Conservation (phyloP, 2,329 filamentous ascomycete genomes). For the Ophiocordyceps camponoti-rufipedis region DNA sequence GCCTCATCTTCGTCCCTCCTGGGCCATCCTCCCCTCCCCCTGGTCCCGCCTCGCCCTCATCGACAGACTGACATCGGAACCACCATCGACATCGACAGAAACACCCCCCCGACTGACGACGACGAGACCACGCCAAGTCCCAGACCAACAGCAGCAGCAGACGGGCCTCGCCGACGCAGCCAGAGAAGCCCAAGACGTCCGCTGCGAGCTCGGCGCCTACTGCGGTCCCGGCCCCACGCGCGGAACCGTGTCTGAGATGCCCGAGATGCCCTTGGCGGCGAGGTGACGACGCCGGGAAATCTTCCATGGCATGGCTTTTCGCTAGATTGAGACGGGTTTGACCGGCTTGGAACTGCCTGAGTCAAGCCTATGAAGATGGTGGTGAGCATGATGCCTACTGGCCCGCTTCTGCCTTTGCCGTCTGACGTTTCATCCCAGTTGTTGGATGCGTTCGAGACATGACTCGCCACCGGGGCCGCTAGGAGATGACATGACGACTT, state of each 20-base stretch:
- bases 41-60: background rate
- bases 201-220: constrained; percentile 34
- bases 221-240: constrained; percentile 12
- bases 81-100: constrained; percentile 1
- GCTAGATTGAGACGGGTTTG: no score
- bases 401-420: no score
- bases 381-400: background rate
- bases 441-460: no score
- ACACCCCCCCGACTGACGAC: background rate
- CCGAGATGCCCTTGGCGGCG: background rate
- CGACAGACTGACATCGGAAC: background rate
- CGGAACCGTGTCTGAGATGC: background rate
- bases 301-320: no score
- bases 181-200: constrained; percentile 30
- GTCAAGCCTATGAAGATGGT: no score
- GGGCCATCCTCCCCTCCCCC: background rate
- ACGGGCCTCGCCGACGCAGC: background rate
- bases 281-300: background rate
- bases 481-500: no score
- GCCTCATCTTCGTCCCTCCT: background rate
- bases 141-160: background rate
- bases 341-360: background rate
- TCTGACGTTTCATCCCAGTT: no score
- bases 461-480: no score
- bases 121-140: background rate